These are phyloP conservation scores for Cinnamomum chago DNA, from an alignment of 164 flowering plant genomes.

Conservation along the genomic window DNA sequence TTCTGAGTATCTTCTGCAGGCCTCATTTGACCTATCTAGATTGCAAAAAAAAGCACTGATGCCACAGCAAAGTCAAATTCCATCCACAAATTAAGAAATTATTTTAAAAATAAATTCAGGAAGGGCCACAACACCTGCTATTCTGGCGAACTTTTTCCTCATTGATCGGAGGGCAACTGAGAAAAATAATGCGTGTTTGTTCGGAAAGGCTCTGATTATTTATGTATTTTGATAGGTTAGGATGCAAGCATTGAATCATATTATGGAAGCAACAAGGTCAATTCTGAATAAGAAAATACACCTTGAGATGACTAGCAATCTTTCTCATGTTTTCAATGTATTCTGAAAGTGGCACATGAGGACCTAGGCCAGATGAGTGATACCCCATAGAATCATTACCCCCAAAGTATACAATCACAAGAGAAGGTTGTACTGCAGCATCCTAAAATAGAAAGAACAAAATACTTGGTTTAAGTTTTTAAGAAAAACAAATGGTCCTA, in stretches of 20 bases:
- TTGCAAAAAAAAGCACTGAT: slow-evolving; percentile 47
- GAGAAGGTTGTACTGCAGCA: slow-evolving; percentile 67
- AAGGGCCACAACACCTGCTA: slow-evolving; percentile 38
- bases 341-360: slow-evolving; percentile 90
- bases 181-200: slow-evolving; percentile 29
- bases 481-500: background rate
- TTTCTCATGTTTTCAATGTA: slow-evolving; percentile 77
- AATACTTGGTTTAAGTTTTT: background rate
- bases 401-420: slow-evolving; percentile 90
- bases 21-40: slow-evolving; percentile 70
- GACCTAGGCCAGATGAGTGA: slow-evolving; percentile 85
- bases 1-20: slow-evolving; percentile 66
- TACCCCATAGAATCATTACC: slow-evolving; percentile 95
- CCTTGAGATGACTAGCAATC: slow-evolving; percentile 76
- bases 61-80: slow-evolving; percentile 7
- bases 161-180: slow-evolving; percentile 44
- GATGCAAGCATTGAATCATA: background rate
- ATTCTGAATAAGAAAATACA: slow-evolving; percentile 16
- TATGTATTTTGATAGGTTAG: slow-evolving; percentile 10
- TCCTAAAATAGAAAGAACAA: slow-evolving; percentile 40
- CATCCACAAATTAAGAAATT: background rate
- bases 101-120: background rate
- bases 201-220: slow-evolving; percentile 73
- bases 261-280: background rate
- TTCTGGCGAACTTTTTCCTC: slow-evolving; percentile 48